These are phyloP conservation scores for Sphaerulina vaccinii DNA, from an alignment of 2,329 filamentous ascomycete genomes.

Conservation along the genomic window DNA sequence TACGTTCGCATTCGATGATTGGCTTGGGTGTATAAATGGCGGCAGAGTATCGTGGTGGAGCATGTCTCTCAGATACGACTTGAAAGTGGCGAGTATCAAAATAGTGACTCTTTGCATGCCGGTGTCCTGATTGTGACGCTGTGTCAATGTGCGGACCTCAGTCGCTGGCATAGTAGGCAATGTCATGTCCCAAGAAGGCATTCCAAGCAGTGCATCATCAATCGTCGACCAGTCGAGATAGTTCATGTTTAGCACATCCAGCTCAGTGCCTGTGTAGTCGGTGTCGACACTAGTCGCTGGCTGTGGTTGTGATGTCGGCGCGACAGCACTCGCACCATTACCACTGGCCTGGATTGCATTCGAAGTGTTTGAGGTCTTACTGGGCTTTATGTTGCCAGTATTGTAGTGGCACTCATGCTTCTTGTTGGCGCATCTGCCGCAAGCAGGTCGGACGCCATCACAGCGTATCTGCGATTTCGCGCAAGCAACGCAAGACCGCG, in stretches of 20 bases:
- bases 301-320: no score
- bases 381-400: not conserved
- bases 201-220: no score
- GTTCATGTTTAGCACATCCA: no score
- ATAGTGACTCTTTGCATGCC: slow-evolving; percentile 36
- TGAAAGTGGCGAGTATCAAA: slow-evolving; percentile 44
- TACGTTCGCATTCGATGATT: slow-evolving; percentile 28
- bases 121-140: not conserved
- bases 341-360: no score
- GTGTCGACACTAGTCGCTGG: no score
- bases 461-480: slow-evolving; percentile 42
- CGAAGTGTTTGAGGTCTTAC: no score
- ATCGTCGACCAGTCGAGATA: no score
- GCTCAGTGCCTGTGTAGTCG: no score
- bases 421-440: slow-evolving; percentile 42
- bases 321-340: no score
- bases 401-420: slow-evolving; percentile 40
- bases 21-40: slow-evolving; percentile 45
- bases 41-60: slow-evolving; percentile 40
- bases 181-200: not conserved
- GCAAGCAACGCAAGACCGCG: slow-evolving; percentile 41
- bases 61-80: slow-evolving; percentile 43
- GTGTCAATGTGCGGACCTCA: not conserved
- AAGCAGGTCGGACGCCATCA: slow-evolving; percentile 40
- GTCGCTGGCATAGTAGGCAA: not conserved